Base-by-base conservation (phyloP, 768 basidiomycete genomes). In the Collybia sordida region DNA sequence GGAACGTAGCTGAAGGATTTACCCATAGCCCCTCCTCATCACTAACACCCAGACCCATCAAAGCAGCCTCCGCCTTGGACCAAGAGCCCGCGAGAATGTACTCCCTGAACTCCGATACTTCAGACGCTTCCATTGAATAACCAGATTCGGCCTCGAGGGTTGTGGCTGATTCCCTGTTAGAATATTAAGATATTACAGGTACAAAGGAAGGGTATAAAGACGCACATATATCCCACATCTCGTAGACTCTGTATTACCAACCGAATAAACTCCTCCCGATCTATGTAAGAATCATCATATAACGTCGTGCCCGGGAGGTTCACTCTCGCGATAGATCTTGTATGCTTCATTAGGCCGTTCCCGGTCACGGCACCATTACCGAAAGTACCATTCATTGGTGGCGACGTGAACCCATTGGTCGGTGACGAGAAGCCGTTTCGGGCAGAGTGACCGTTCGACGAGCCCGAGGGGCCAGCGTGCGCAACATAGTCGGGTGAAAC, bases 61-160 rank as follows among this genome's bases (percentile, higher is more conserved):
- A 70, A 3, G 87, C 72, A 19, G 72, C 74, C 63, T 92, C 86
- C 14, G 93, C 92, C 58, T 86, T 82, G 7, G 76, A 64, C 94
- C 94, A 98, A 49, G 81, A 71, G 4, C 88, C 94, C 28, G 85
- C 82, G 36, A 93, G 72, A 49, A 98, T 83, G 61, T 86, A 83
- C 44, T 82, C 78, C 56, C 91, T 79, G 64, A 98, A 95, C 50
- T 87, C 81, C 2, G 86, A 74, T 4, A 95, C 92, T 53, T 87
- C 78, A 14, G 81, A 70, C 18, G 83, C 76, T 63, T 97, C 93
- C 72, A 95, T 80, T 34, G 82, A 73, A 69, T 91, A 96, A 5
- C 94, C 95, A 6, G 94, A 97, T 69, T 98, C 94, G 4, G 86
- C 88, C 69, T 97, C 93, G 46, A 98, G 78, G 1, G 87, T 88